Base-by-base conservation (phyloP, 176 grass and related monocot species). In the Carex pumila region DNA sequence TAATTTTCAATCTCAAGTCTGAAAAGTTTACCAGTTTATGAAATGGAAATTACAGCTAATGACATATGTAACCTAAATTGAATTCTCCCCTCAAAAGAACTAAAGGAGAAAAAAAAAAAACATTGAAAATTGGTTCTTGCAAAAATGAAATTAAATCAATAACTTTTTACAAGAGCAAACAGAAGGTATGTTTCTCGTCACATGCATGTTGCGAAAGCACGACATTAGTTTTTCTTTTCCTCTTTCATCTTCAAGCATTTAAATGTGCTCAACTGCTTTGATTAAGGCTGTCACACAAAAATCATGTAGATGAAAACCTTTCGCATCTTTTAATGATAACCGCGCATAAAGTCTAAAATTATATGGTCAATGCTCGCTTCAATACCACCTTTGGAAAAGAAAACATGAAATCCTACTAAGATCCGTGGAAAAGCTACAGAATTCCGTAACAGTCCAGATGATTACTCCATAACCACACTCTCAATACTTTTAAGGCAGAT, bases 251-350 rank as follows among this genome's bases (percentile, higher is more conserved):
- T 67, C 36, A 32, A 65, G 80, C 11, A 52, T 82, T 66, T 83
- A 67, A 21, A 68, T 68, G 22, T 25, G 22, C 22, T 83, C 66
- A 45, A 17, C 19, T 65, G 43, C 80, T 83, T 82, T 82, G 29
- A 65, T 83, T 83, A 83, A 67, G 80, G 62, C 80, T 83, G 80
- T 83, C 61, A 82, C 37, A 25, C 12, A 64, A 54, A 17, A 65
- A 82, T 18, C 21, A 43, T 52, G 21, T 52, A 59, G 12, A 54
- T 21, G 11, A 43, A 61, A 82, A 65, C 61, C 80, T 64, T 64
- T 29, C 41, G 19, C 80, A 64, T n/a, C 80, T 65, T 82, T 82
- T 65, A 45, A 63, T 63, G 39, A 82, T 82, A 25, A 52, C 60
- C 19, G 15, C 18, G 12, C 7, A 53, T 53, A 54, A 22, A 52